A percentile compares a stretch with the other conserved stretches of the same genome.
Evolutionary conservation across 305 asterid genomes (phyloP).

Genomic region (Fraxinus floribunda): DNA sequence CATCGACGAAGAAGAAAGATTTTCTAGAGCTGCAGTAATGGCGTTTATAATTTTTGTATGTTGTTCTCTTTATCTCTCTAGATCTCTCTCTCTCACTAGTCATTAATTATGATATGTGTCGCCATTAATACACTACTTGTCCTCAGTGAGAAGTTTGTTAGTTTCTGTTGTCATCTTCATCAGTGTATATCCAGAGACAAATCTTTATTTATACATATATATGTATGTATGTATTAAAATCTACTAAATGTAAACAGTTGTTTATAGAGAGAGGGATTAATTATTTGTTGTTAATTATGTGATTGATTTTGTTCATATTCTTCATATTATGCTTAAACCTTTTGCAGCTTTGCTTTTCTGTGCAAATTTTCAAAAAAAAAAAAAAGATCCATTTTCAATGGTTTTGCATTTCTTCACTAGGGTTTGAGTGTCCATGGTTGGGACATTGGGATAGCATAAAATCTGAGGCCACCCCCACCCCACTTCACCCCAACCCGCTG

Average conservation of each 20-base stretch:
- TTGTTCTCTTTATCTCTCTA: slow-evolving; percentile 3
- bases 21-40: neutral
- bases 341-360: neutral
- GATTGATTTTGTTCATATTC: neutral
- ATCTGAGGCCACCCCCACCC: neutral
- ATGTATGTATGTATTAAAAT: slow-evolving; percentile 21
- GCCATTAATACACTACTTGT: slow-evolving; percentile 11
- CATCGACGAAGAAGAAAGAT: neutral
- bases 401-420: slow-evolving; percentile 12
- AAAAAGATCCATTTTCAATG: neutral
- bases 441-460: neutral
- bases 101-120: neutral
- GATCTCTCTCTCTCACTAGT: neutral
- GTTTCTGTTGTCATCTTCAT: slow-evolving; percentile 1
- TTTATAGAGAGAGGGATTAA: neutral
- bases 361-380: neutral
- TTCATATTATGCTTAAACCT: neutral
- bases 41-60: neutral
- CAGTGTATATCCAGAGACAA: slow-evolving; percentile 26
- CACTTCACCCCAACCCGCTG: neutral
- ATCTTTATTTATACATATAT: slow-evolving; percentile 11
- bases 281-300: neutral
- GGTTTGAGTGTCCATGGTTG: slow-evolving; percentile 21
- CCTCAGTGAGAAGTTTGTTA: slow-evolving; percentile 12
- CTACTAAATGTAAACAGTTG: slow-evolving; percentile 13